Percentiles rank a stretch among this genome's conserved stretches.
These are phyloP conservation scores for Phialophora expanda DNA, from an alignment of 2,329 filamentous ascomycete genomes.

Conservation along the genomic window DNA sequence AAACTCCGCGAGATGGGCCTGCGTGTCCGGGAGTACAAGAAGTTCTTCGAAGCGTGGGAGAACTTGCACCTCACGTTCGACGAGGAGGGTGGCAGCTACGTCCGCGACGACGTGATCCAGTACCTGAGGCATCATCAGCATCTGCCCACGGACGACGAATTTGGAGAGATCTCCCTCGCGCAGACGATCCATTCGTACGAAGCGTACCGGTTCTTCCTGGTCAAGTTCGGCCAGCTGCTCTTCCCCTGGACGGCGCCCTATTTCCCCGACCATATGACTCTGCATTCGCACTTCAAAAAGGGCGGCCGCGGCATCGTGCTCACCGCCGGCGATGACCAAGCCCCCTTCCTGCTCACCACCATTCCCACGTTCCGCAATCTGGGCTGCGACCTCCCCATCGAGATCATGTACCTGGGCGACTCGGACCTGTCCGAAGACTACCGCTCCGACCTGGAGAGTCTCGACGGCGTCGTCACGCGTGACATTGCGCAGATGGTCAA, in stretches of 20 bases:
- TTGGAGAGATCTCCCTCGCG: slow-evolving; percentile 39
- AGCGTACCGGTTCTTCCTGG: slow-evolving; percentile 49
- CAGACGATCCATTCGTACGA: slow-evolving; percentile 51
- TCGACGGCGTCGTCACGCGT: slow-evolving; percentile 52
- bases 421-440: slow-evolving; percentile 52
- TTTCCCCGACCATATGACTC: slow-evolving; percentile 53
- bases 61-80: slow-evolving; percentile 37
- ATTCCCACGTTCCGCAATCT: slow-evolving; percentile 44
- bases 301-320: slow-evolving; percentile 54
- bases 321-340: slow-evolving; percentile 53
- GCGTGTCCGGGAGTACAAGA: slow-evolving; percentile 48
- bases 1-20: slow-evolving; percentile 50
- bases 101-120: slow-evolving; percentile 52
- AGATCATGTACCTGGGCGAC: slow-evolving; percentile 48
- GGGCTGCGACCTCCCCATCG: slow-evolving; percentile 39
- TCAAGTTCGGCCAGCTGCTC: slow-evolving; percentile 47
- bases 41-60: slow-evolving; percentile 51
- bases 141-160: slow-evolving; percentile 20
- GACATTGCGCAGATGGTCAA: slow-evolving; percentile 54
- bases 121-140: slow-evolving; percentile 44
- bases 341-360: slow-evolving; percentile 51
- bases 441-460: slow-evolving; percentile 49
- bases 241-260: slow-evolving; percentile 47
- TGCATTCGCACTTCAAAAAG: slow-evolving; percentile 51
- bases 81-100: slow-evolving; percentile 45